These are phyloP conservation scores for Yamadazyma spencermartinsiae DNA, from an alignment of 1,139 yeast genomes.

Conservation along the genomic window DNA sequence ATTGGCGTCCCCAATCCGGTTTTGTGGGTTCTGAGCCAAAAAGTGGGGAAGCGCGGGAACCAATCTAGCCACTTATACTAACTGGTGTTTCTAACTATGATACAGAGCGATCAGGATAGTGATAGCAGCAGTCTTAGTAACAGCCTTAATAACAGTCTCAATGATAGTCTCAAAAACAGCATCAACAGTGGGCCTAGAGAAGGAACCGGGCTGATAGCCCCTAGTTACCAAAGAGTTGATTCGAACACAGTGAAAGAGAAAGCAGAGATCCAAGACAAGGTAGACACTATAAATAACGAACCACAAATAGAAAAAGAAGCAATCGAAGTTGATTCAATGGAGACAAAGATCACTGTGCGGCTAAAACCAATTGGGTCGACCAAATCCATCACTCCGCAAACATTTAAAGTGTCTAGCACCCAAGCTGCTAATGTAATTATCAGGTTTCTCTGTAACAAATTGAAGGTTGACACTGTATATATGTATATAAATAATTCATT, in stretches of 20 bases:
- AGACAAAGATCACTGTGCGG: constrained; percentile 41
- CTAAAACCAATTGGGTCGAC: constrained; percentile 64
- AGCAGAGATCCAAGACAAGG: no score
- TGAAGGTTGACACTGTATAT: constrained; percentile 29
- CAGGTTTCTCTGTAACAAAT: constrained; percentile 43
- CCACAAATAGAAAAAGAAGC: not conserved
- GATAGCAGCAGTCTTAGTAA: constrained; percentile 1
- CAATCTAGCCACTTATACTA: no score
- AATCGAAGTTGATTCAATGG: not conserved
- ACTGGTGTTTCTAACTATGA: no score
- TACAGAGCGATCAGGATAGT: not conserved
- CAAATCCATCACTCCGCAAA: constrained; percentile 47
- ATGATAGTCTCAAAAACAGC: not conserved
- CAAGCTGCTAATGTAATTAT: constrained; percentile 41
- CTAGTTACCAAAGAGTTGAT: no score
- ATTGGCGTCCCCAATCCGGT: no score
- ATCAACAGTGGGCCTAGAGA: no score
- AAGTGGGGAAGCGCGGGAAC: not conserved
- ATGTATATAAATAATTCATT: constrained; percentile 60
- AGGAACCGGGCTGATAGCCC: no score
- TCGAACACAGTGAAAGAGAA: no score
- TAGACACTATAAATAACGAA: no score
- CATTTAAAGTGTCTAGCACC: constrained; percentile 47
- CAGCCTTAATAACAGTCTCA: no score
- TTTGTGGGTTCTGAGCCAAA: not conserved